Conservation (phyloP, 139 green algal species). For the Tetratostichococcus sp. region DNA sequence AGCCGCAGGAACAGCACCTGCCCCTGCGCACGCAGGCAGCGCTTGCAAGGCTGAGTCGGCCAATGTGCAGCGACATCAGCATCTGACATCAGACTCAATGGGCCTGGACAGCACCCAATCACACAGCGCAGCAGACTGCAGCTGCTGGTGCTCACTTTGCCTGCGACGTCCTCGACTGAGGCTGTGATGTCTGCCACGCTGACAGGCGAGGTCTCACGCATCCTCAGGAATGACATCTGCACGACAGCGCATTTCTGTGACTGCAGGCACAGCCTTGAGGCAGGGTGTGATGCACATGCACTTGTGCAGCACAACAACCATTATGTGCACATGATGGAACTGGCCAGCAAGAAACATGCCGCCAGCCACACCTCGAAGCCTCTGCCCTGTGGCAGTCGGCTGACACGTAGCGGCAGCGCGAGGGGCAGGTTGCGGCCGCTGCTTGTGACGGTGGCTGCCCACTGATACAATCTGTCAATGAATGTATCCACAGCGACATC, state of each 20-base stretch:
- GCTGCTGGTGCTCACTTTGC: neutral
- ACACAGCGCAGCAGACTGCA: too few species aligned
- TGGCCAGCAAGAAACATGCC: neutral
- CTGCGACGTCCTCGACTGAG: neutral
- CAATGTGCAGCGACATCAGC: too few species aligned
- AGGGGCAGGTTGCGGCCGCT: slow-evolving; percentile 4
- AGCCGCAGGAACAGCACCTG: slow-evolving; percentile 7
- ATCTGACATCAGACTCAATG: neutral
- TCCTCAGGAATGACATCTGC: slow-evolving; percentile 7
- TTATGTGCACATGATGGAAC: too few species aligned
- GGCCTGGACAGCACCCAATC: neutral
- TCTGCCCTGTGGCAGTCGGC: neutral
- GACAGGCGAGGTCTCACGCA: neutral
- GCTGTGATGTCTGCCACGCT: slow-evolving; percentile 3
- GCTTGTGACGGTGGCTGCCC: slow-evolving; percentile 1
- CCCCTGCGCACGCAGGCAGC: neutral
- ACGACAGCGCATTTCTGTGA: neutral
- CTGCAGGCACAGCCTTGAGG: too few species aligned
- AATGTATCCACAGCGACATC: slow-evolving; percentile 1
- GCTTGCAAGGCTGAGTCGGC: neutral
- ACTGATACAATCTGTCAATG: neutral
- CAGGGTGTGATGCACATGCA: too few species aligned
- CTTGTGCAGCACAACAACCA: too few species aligned
- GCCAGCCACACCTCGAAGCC: neutral
- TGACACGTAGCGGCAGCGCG: neutral